Evolutionary conservation across 108 stramenopile species (phyloP), one percentile per base, ranked within the genome.

Genomic region (Mediolabrus comicus): DNA sequence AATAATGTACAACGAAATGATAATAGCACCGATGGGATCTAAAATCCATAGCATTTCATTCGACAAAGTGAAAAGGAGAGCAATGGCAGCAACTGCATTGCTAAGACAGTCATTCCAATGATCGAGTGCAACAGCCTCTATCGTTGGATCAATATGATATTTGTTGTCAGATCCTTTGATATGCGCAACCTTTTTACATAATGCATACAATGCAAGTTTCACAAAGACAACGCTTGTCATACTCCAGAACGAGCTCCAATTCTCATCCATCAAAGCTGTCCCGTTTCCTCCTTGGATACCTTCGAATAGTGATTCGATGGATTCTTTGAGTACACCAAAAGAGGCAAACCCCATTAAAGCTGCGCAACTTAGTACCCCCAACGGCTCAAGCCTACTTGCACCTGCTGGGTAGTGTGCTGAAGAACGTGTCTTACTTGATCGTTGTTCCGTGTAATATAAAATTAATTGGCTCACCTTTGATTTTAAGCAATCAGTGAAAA

Each of bases 261-360:
- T 83, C 24, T 87, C 74, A 65, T 77, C 77, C 53, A 73, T 75
- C 62, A 52, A 59, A 8, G 27, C 36, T 29, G 63, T 62, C 24
- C 31, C 59, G 5, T 46, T 39, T n/a, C 71, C 69, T 13, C 67
- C 79, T 46, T 65, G 34, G 35, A 58, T 26, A n/a, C 76, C 72
- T 19, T 67, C 64, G 31, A 75, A 68, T 22, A 76, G 60, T 19
- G 59, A 72, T 31, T 75, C 59, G 31, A 83, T 74, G 6, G 84
- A 59, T 69, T 93, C 91, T 67, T 92, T 92, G 32, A 98, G 63
- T 6, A 98, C 85, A 61, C 95, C 92, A 56, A 96, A 90, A 38
- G 82, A 84, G 14, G 94, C 97, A 82, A 96, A 93, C 10, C 94
- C 95, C 97, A 98, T 98, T 8, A 98, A 54, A 7, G 95, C 90